phyloP scores from a whole-genome alignment of 2,329 filamentous ascomycete species.

The Fusarium ramigenum region DNA sequence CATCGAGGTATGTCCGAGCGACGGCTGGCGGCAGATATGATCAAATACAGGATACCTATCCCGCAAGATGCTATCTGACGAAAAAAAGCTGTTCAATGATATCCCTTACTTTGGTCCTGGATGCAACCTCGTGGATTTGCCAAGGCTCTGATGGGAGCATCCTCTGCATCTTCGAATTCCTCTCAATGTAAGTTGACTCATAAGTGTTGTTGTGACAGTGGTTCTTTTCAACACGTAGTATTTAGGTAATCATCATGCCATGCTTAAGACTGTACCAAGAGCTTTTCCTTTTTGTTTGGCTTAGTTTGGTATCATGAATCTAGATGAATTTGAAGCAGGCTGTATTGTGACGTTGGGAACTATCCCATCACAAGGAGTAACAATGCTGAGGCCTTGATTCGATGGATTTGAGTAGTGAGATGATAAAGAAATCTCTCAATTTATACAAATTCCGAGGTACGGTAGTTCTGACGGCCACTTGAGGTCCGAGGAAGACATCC shows the following conservation, averaged over 20 bases:
- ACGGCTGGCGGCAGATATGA: not conserved
- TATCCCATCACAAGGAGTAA: no score
- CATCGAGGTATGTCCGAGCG: not conserved
- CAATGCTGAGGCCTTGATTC: not conserved
- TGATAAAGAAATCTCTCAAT: not conserved
- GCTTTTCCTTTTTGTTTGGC: not conserved
- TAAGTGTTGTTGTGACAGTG: not conserved
- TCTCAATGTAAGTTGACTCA: not conserved
- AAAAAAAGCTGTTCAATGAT: not conserved
- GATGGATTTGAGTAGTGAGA: not conserved
- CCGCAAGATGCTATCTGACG: not conserved
- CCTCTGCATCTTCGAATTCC: not conserved
- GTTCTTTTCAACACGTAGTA: not conserved
- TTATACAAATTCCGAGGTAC: not conserved
- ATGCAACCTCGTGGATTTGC: not conserved
- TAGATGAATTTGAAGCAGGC: not conserved
- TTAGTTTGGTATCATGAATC: not conserved
- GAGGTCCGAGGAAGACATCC: not conserved
- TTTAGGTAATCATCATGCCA: not conserved
- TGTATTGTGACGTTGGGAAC: not conserved
- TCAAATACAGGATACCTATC: not conserved
- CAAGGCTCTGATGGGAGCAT: not conserved
- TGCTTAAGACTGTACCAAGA: not conserved
- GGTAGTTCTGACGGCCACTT: conserved; percentile 5
- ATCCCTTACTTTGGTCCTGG: not conserved